These are phyloP conservation scores for Macrocybe gigantea DNA, from an alignment of 768 basidiomycete species.

Conservation along the genomic window DNA sequence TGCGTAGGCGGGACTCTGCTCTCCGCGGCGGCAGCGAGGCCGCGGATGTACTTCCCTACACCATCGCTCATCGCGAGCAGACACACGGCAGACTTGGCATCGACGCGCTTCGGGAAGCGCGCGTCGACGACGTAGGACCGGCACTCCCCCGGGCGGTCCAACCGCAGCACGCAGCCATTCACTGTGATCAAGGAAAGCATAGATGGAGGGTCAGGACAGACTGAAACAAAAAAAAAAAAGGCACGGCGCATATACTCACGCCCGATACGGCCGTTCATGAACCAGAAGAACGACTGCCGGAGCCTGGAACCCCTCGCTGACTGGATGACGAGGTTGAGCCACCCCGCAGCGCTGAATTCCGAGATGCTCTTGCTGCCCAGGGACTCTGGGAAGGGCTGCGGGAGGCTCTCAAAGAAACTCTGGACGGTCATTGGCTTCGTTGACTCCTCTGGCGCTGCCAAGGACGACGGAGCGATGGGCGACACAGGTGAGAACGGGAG, in stretches of 20 bases:
- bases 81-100: slow-evolving; percentile 67
- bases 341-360: slow-evolving; percentile 50
- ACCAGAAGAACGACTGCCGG: slow-evolving; percentile 32
- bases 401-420: slow-evolving; percentile 58
- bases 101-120: slow-evolving; percentile 49
- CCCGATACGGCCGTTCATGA: slow-evolving; percentile 34
- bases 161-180: slow-evolving; percentile 57
- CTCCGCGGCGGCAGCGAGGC: slow-evolving; percentile 35
- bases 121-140: slow-evolving; percentile 61
- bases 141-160: slow-evolving; percentile 46
- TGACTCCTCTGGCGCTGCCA: neutral
- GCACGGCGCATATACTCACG: slow-evolving; percentile 27
- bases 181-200: slow-evolving; percentile 28
- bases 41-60: slow-evolving; percentile 49
- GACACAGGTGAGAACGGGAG: no score
- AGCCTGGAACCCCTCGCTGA: slow-evolving; percentile 45
- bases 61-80: slow-evolving; percentile 62
- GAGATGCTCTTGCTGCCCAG: slow-evolving; percentile 37
- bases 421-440: slow-evolving; percentile 37
- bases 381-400: slow-evolving; percentile 55
- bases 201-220: slow-evolving; percentile 6
- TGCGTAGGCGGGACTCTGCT: no score
- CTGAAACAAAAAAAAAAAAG: neutral
- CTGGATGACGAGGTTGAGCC: slow-evolving; percentile 47
- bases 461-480: no score